phyloP scores from a whole-genome alignment of 306 rosid species.

The Pyrus bretschneideri region DNA sequence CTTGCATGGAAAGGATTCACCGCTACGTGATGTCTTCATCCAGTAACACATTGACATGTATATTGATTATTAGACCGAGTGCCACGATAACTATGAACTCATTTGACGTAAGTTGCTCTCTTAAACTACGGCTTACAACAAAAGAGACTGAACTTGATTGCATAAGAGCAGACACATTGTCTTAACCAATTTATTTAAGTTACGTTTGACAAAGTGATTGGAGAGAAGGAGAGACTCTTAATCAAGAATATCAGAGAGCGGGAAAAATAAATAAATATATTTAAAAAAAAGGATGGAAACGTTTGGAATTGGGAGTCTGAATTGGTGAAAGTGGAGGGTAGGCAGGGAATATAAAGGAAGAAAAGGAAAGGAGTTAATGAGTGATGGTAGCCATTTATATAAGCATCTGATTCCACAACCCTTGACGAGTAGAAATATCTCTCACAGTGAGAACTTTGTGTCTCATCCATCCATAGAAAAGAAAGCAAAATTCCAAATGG shows the following conservation, averaged over 20 bases:
- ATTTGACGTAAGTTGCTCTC: no score
- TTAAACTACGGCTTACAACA: no score
- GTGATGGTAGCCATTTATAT: conserved; percentile 20
- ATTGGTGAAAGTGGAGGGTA: conserved; percentile 12
- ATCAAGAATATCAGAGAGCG: neutral
- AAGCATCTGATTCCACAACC: conserved; percentile 60
- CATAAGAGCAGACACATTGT: no score
- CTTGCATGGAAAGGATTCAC: no score
- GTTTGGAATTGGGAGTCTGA: conserved; percentile 10
- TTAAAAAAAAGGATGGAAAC: neutral
- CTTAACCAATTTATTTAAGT: no score
- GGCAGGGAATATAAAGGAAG: conserved; percentile 25
- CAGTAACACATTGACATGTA: no score
- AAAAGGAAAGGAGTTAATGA: conserved; percentile 1
- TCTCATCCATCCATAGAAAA: neutral
- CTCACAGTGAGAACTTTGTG: neutral
- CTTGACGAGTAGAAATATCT: conserved; percentile 16
- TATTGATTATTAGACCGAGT: no score
- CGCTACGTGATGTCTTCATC: no score
- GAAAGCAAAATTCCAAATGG: conserved; percentile 46
- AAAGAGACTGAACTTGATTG: no score
- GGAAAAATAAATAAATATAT: neutral
- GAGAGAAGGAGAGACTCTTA: neutral
- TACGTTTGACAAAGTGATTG: neutral
- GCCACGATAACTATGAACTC: no score